Evolutionary conservation across 2,329 filamentous ascomycete species (phyloP), one percentile per base, ranked within the genome.

Genomic region (Lasiodiplodia sp.): DNA sequence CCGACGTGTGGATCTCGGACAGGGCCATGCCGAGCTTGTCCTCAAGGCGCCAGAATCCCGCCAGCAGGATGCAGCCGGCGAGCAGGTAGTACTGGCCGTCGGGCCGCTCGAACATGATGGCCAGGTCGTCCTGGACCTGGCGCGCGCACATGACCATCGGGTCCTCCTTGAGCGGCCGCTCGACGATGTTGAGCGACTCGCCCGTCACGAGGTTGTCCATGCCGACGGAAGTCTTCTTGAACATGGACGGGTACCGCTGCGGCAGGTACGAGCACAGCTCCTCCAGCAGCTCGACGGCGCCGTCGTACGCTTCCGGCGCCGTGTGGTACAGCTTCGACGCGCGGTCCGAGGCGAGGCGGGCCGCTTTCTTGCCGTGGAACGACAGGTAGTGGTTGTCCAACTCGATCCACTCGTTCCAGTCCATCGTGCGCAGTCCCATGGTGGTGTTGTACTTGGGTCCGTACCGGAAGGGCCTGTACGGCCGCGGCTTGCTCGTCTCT

Each of bases 21-120:
- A 96, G 82, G 1, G 86, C 84, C 92, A 96, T 94, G 28, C 91
- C 91, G 75, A 90, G 88, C 79, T 97, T 96, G 76, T 96, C 92
- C 68, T 88, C 84, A 0, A 96, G 83, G 2, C 92, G 87, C 93
- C 93, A 96, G 83, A 96, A 96, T 0, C 93, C 93, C 0, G 93
- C 87, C 0, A 96, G 85, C 2, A 96, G 83, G 68, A 96, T 89
- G 0, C 90, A 86, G 0, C 92, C 93, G 0, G 92, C 91, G 1
- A 94, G 86, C 0, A 96, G 87, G 77, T 94, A 93, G 81, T 95
- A 95, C 77, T 94, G 88, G 0, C 92, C 92, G 75, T 96, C 92
- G 0, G 84, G 78, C 23, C 83, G 85, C 79, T 96, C 92, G 72
- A 95, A 85, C 92, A 96, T 95, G 67, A 96, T 87, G 0, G 92